phyloP scores from a whole-genome alignment of 1,139 yeast genomes.

The Magnusiomyces magnusii region DNA sequence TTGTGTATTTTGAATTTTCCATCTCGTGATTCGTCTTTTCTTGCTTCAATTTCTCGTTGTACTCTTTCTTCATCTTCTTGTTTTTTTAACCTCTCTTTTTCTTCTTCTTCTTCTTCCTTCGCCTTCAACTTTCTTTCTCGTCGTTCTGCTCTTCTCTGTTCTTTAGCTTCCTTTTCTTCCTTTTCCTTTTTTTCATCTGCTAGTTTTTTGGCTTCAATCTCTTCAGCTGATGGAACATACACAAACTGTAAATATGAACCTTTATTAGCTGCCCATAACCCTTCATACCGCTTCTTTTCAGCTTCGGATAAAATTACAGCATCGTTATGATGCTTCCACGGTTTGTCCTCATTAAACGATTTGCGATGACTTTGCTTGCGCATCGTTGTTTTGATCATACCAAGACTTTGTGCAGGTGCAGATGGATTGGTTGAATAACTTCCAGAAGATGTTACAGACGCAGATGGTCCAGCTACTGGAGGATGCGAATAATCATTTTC shows the following conservation, averaged over 20 bases:
- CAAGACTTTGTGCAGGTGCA: neutral
- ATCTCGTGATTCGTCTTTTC: neutral
- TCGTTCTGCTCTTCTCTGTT: neutral
- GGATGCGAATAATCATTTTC: neutral
- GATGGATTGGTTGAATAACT: neutral
- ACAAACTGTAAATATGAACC: constrained; percentile 49
- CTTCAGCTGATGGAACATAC: constrained; percentile 24
- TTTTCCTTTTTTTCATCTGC: neutral
- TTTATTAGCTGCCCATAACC: constrained; percentile 84
- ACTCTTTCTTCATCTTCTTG: constrained; percentile 10
- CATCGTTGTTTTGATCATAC: constrained; percentile 51
- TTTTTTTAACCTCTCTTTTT: neutral
- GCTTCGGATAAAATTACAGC: constrained; percentile 52
- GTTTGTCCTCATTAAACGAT: constrained; percentile 78
- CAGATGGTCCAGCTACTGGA: neutral
- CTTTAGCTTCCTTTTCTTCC: neutral
- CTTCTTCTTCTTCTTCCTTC: neutral
- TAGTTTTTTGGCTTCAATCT: constrained; percentile 9
- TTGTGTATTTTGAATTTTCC: no score
- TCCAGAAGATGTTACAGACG: neutral
- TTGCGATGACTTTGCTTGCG: constrained; percentile 48
- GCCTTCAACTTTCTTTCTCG: neutral
- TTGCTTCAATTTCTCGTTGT: neutral
- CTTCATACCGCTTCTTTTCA: constrained; percentile 84
- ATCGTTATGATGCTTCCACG: constrained; percentile 86